phyloP scores from a whole-genome alignment of 495 filamentous ascomycete species.

The Hypoxylon fragiforme region DNA sequence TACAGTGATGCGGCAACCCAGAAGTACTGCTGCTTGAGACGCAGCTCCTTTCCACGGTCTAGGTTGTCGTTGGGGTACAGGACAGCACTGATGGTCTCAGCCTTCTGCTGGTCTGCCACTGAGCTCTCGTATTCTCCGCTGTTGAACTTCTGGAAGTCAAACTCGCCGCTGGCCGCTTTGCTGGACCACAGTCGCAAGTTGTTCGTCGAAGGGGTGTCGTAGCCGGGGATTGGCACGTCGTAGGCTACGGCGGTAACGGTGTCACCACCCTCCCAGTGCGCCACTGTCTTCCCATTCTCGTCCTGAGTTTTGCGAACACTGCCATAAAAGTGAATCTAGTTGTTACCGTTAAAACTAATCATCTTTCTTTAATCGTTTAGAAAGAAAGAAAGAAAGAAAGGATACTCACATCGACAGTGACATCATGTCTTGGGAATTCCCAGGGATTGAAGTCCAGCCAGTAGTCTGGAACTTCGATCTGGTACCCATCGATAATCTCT shows the following conservation, averaged over 20 bases:
- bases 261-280: slow-evolving; percentile 89
- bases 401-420: slow-evolving; percentile 73
- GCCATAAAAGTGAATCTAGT: slow-evolving; percentile 88
- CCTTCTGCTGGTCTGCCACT: slow-evolving; percentile 91
- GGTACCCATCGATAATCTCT: slow-evolving; percentile 96
- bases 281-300: slow-evolving; percentile 70
- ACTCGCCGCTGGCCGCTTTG: slow-evolving; percentile 95
- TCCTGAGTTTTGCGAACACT: slow-evolving; percentile 71
- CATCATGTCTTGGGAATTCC: slow-evolving; percentile 95
- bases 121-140: slow-evolving; percentile 96
- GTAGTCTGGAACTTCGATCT: slow-evolving; percentile 97
- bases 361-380: too few relatives aligned
- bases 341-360: slow-evolving; percentile 21
- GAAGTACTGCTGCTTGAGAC: slow-evolving; percentile 99
- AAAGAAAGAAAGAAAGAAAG: too few relatives aligned
- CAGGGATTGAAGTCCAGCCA: slow-evolving; percentile 99
- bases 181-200: slow-evolving; percentile 96
- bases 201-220: slow-evolving; percentile 86
- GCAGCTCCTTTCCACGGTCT: slow-evolving; percentile 93
- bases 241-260: slow-evolving; percentile 91
- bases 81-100: slow-evolving; percentile 97
- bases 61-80: slow-evolving; percentile 98
- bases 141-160: slow-evolving; percentile 99
- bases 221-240: slow-evolving; percentile 94
- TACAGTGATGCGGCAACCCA: slow-evolving; percentile 97